Base-by-base conservation (phyloP, 371 early-diverging fungal genomes). In the Mortierella sp. region DNA sequence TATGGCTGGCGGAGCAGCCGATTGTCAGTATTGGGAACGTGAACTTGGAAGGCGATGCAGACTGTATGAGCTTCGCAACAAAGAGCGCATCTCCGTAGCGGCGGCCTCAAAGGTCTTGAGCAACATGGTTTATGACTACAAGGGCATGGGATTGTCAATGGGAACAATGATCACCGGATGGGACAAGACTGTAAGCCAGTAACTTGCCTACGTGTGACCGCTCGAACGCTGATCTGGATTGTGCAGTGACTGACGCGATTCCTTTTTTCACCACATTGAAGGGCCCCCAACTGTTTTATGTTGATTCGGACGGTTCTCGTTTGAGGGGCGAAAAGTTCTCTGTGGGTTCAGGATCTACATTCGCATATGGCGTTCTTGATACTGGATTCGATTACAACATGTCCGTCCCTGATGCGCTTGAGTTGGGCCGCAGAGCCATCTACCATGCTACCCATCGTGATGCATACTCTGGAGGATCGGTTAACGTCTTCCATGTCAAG, bases 1-100 rank as follows among this genome's bases (percentile, higher is more conserved):
- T 24, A 98, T 99, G 98, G 99, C 99, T 41, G 99, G 99, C 65
- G 99, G 99, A 83, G 99, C 99, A 27, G 99, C 99, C n/a, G 99
- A 99, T 81, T 99, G 99, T 86, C 92, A 91, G 54, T 99, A 92
- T 83, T 99, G 99, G 99, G 99, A 99, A 80, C 94, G 99, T 57
- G 95, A 97, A 71, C 91, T 99, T 67, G 99, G 99, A 17, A 87
- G 96, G 71, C 91, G 97, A 62, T 99, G 98, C 86, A 90, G 93
- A 68, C 81, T 96, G 61, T 96, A 98, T 78, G 99, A 99, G 84
- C 87, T 99, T 56, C 88, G 95, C 70, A 97, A 99, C 87, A 97
- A 96, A 82, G 97, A 97, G 84, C 91, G 98, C 55, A 99, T 99
- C 70, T 94, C 98, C 14, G 99, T 98, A 25, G 94, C 98, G 22